Evolutionary conservation across 1,139 yeast species (phyloP), one percentile per base, ranked within the genome.

Genomic region (Starmera stellimalicola): DNA sequence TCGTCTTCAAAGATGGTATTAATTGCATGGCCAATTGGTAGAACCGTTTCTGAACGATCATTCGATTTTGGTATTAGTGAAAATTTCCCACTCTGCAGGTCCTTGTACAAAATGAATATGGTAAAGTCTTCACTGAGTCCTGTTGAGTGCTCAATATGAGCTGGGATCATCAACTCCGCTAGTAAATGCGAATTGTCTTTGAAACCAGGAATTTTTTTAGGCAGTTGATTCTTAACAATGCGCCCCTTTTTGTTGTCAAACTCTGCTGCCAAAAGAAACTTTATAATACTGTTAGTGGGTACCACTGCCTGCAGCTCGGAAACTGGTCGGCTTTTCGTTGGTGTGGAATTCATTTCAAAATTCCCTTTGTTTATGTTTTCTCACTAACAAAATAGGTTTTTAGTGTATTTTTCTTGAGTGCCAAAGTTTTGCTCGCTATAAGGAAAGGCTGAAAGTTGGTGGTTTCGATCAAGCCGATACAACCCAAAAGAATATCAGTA

Each of bases 171-270:
- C 30, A 70, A 50, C 41, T 68, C 71, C n/a, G 76, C 68, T 27
- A 68, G 46, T 35, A 63, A 57, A 24, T 55, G 49, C 33, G 69
- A 50, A 35, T 65, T 56, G 10, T 73, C 75, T 5, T 48, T 51
- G 28, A 42, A 40, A 2, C 48, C 72, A 60, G 35, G 69, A 2
- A 48, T 46, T 32, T 52, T 54, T 14, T 48, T 36, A 1, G 81
- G 80, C 34, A 62, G 58, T 43, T 70, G 77, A 42, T 67, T 68
- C 31, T 63, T 53, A 18, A 74, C 51, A 8, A 65, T 57, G 1
- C 77, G 68, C 0, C 81, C 81, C 44, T 70, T 62, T 41, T 65
- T 72, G 38, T 70, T 66, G 45, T 75, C 78, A 48, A 75, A 75
- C 52, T 73, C 78, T 0, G 78, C 75, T 4, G 74, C 61, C 16